These are phyloP conservation scores for Penicillium antarcticum DNA, from an alignment of 495 filamentous ascomycete genomes.

Conservation along the genomic window DNA sequence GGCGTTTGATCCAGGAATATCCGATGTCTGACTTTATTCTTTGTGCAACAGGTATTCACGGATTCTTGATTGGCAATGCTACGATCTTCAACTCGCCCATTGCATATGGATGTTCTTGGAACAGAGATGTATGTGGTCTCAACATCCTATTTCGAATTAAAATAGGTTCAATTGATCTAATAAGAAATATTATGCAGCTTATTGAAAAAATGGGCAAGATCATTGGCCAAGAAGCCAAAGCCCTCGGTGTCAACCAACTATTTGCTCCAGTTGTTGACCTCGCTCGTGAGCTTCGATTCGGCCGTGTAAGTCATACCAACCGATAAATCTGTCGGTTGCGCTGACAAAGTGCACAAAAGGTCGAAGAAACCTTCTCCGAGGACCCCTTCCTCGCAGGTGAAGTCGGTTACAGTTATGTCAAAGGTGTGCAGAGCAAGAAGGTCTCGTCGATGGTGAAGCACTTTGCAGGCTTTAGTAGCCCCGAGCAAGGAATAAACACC, in stretches of 20 bases:
- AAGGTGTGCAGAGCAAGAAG: constrained; percentile 58
- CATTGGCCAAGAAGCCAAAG: constrained; percentile 58
- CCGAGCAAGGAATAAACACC: constrained; percentile 67
- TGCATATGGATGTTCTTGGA: constrained; percentile 63
- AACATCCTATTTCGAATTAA: background rate
- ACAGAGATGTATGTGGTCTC: constrained; percentile 37
- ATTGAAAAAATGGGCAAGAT: constrained; percentile 58
- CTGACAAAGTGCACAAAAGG: constrained; percentile 21
- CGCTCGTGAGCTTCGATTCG: constrained; percentile 63
- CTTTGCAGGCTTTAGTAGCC: constrained; percentile 60
- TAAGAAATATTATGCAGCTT: constrained; percentile 24
- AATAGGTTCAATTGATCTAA: background rate
- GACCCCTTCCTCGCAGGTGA: constrained; percentile 61
- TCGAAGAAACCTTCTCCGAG: constrained; percentile 68
- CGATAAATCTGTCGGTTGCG: too few species aligned
- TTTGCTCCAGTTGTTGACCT: constrained; percentile 67
- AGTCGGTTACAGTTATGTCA: constrained; percentile 57
- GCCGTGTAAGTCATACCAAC: constrained; percentile 38
- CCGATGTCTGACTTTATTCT: background rate
- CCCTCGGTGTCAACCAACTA: constrained; percentile 65
- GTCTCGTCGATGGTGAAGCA: constrained; percentile 70
- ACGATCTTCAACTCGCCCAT: constrained; percentile 76
- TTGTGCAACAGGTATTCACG: constrained; percentile 51
- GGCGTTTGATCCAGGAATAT: background rate
- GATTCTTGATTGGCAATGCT: constrained; percentile 65